Base-by-base conservation (phyloP, 768 basidiomycete genomes). In the Gymnopilus junonius region DNA sequence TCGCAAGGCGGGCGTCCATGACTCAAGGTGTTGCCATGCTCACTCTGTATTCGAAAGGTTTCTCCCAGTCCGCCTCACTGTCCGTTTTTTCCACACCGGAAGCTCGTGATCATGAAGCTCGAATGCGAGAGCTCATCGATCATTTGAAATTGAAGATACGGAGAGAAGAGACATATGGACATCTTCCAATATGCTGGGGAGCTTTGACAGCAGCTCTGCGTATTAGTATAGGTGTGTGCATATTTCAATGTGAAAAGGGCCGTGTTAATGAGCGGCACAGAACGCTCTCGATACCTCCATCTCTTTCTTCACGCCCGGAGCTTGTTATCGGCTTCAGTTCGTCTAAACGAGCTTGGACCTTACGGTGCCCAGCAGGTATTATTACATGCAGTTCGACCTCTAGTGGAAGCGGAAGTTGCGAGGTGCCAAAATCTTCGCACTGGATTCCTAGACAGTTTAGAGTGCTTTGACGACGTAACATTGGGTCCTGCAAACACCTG, bases 11-110 rank as follows among this genome's bases (percentile, higher is more conserved):
- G 12, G 94, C 96, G 31, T 96, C 94, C 32, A 91, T 86, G 59
- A 84, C 95, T 5, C 97, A 99, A 74, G 97, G 97, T 3, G 89
- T 93, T 12, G 97, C 97, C 4, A 85, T 98, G 43, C 85, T 99
- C 32, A 94, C 95, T 1, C 82, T 99, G 3, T 97, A 91, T 75
- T 81, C 90, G 17, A 93, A 89, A 70, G 92, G 93, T 0, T 90
- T 98, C 71, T 84, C 90, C 4, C 76, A 76, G 32, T 87, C 93
- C 10, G 63, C 82, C 55, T 76, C 71, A 57, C 61, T 78, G 15
- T 66, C 72, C 51, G 51, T 60, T 37, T 70, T 64, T 48, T 55
- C 73, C 43, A 71, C 65, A 42, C 23, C 64, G 39, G 64, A 67
- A 64, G 67, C 64, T 46, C 63, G 65, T n/a, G 70, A 71, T 29